Base-by-base conservation (phyloP, 1,139 yeast genomes). In the Yamadazyma aaseri region DNA sequence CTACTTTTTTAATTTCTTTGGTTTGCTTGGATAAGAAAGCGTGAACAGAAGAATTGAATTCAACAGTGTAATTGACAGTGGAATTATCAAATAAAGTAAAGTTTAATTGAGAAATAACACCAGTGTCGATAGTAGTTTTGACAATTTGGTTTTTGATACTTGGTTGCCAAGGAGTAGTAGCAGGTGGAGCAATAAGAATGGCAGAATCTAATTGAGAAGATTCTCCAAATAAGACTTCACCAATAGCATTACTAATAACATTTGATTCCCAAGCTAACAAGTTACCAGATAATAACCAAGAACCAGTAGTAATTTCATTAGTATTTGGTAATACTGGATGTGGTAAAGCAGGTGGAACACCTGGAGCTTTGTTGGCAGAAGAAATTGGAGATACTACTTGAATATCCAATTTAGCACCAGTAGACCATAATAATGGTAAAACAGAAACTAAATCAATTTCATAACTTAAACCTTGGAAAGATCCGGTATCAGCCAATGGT, bases 361-460 rank as follows among this genome's bases (percentile, higher is more conserved):
- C 45, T 5, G 47, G 50, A 17, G 50, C 42, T 12, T 48, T 38
- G 11, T 40, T 37, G 17, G 45, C 49, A 25, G 42, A 36, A 17
- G 51, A 11, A 25, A 42, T 35, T 26, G 47, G 58, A 16, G 57
- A 47, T 26, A 49, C 52, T 16, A 55, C 53, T 31, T 45, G 52
- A 26, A 57, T 35, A 25, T 42, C 49, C 23, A 57, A 43, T 14
- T 44, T 40, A 20, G 50, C 44, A 18, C 34, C 47, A 30, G 40
- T 52, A 20, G 39, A 41, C 60, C 76, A 58, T 31, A 59, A 51
- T 18, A 53, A 42, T 9, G 64, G 63, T 38, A 59, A 50, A 24
- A 57, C 45, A 8, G 53, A 40, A 13, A 55, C 39, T 41, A 59
- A 54, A 36, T 58, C 60, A 21, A 58, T 32, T 29, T 54, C 59